Conservation (phyloP, 257 asterid species). For the Solanum bulbocastanum region DNA sequence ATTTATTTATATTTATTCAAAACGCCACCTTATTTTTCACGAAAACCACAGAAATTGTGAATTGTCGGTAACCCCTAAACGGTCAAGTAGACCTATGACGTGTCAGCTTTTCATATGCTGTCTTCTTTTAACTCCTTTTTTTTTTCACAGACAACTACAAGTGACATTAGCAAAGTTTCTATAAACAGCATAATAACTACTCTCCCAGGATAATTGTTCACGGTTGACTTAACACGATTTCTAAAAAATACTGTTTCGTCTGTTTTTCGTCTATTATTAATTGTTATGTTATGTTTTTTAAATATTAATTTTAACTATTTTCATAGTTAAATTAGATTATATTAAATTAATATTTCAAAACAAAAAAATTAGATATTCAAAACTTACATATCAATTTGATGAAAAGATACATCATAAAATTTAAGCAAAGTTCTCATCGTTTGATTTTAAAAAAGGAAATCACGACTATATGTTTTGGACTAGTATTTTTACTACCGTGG, state of each 20-base stretch:
- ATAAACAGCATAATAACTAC: neutral
- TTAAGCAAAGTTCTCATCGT: too few relatives aligned
- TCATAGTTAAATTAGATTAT: too few relatives aligned
- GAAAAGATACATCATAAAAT: too few relatives aligned
- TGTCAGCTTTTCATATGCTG: neutral
- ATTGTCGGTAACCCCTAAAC: neutral
- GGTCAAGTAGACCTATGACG: neutral
- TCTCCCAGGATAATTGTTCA: too few relatives aligned
- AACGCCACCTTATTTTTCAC: neutral
- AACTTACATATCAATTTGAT: neutral
- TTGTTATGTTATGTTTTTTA: too few relatives aligned
- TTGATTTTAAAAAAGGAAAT: too few relatives aligned
- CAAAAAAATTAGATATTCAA: too few relatives aligned
- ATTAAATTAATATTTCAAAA: too few relatives aligned
- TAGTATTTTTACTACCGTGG: too few relatives aligned
- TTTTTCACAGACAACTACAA: neutral
- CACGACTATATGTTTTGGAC: neutral
- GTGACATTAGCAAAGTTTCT: neutral
- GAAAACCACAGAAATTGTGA: neutral
- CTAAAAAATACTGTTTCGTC: rapidly evolving
- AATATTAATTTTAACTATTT: too few relatives aligned
- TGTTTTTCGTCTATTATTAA: too few relatives aligned
- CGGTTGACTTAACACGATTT: rapidly evolving
- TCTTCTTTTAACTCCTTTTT: too few relatives aligned
- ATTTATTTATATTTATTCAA: neutral